Conservation (phyloP, 1,284 basidiomycete species). For the Tetrapyrgos nigripes region DNA sequence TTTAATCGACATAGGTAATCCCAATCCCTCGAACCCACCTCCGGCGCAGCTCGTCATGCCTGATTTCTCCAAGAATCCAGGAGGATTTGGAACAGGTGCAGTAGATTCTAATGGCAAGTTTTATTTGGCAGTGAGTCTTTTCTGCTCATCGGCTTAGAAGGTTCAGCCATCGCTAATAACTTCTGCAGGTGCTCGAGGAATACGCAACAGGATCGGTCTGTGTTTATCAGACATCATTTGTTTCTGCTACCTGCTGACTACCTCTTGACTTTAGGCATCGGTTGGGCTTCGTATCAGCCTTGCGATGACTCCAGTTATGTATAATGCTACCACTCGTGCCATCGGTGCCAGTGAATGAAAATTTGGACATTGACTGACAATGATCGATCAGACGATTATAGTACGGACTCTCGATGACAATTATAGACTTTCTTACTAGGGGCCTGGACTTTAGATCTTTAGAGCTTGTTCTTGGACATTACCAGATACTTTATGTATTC, state of each 20-base stretch:
- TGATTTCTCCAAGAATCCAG: conserved; percentile 48
- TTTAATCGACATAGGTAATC: conserved; percentile 33
- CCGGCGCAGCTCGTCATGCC: conserved; percentile 54
- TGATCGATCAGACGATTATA: too few relatives aligned
- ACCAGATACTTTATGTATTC: too few relatives aligned
- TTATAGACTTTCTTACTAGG: too few relatives aligned
- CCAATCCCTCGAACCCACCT: conserved; percentile 46
- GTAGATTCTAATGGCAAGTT: conserved; percentile 40
- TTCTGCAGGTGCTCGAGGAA: conserved; percentile 42
- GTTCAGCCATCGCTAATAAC: background rate
- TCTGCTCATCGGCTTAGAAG: background rate
- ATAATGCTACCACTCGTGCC: conserved; percentile 19
- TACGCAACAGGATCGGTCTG: conserved; percentile 45
- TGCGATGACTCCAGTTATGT: conserved; percentile 19
- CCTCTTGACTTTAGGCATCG: conserved; percentile 12
- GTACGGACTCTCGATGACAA: too few relatives aligned
- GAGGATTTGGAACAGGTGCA: conserved; percentile 47
- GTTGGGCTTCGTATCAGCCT: conserved; percentile 25
- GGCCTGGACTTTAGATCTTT: too few relatives aligned
- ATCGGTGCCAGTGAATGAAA: background rate
- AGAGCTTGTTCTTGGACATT: too few relatives aligned
- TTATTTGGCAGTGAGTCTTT: conserved; percentile 40
- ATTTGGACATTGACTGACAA: too few relatives aligned
- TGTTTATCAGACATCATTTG: conserved; percentile 6
- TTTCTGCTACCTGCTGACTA: background rate